Evolutionary conservation across 805 yeast genomes (phyloP).

Genomic region (Yamadazyma tumulicola): DNA sequence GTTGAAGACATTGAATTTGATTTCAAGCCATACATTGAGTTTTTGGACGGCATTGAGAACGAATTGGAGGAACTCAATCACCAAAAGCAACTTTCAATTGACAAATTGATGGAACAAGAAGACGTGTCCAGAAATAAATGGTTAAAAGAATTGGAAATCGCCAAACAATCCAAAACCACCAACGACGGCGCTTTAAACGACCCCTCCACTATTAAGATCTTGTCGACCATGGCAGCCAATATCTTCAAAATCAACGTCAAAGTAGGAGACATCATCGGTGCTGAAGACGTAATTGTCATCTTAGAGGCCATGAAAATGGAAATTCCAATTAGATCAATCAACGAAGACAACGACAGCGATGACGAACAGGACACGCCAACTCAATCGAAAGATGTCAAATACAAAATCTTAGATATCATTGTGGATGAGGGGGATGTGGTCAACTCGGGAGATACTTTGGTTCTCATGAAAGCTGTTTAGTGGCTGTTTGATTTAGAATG

Average conservation of each 20-base stretch:
- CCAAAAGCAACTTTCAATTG: conserved; percentile 11
- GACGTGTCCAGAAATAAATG: conserved; percentile 16
- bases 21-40: conserved; percentile 24
- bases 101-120: conserved; percentile 16
- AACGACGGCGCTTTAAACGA: conserved; percentile 15
- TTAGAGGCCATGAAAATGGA: conserved; percentile 38
- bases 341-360: conserved; percentile 14
- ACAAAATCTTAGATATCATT: conserved; percentile 19
- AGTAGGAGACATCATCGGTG: conserved; percentile 18
- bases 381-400: conserved; percentile 5
- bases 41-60: conserved; percentile 21
- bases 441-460: conserved; percentile 21
- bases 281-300: conserved; percentile 19
- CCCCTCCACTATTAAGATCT: conserved; percentile 18
- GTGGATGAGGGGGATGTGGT: conserved; percentile 32
- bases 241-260: conserved; percentile 24
- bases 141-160: conserved; percentile 19
- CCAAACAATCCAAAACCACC: conserved; percentile 16
- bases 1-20: conserved; percentile 26
- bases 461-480: conserved; percentile 8
- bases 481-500: too few relatives aligned
- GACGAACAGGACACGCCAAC: conserved; percentile 10
- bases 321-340: conserved; percentile 22
- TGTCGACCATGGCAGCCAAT: conserved; percentile 29
- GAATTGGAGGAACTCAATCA: conserved; percentile 18